Conservation (phyloP, 768 basidiomycete genomes). For the Leccinum incarnatum region DNA sequence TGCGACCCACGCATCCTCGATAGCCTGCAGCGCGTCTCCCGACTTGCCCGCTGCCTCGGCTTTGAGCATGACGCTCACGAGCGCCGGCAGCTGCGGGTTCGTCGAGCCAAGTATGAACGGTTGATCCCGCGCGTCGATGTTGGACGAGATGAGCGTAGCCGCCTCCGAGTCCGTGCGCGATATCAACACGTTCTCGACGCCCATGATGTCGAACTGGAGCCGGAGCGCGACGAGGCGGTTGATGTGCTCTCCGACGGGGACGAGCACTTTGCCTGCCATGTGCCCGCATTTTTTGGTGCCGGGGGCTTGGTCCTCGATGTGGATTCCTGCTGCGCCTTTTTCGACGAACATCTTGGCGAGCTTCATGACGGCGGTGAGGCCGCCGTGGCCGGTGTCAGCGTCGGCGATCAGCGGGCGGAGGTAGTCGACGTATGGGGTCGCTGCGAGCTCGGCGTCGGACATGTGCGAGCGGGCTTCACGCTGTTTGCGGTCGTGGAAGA, state of each 20-base stretch:
- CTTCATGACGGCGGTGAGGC: conserved; percentile 98
- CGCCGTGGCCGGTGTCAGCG: conserved; percentile 97
- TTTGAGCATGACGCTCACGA: conserved; percentile 78
- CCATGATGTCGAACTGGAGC: conserved; percentile 98
- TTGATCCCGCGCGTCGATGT: conserved; percentile 97
- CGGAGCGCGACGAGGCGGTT: conserved; percentile 97
- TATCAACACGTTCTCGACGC: conserved; percentile 90
- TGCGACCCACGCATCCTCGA: conserved; percentile 86
- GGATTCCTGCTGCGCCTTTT: conserved; percentile 96
- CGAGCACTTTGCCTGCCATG: conserved; percentile 95
- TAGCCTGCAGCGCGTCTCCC: conserved; percentile 76
- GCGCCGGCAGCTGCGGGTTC: conserved; percentile 63
- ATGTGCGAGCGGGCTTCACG: conserved; percentile 72
- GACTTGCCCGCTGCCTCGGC: conserved; percentile 80
- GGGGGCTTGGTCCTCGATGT: conserved; percentile 96
- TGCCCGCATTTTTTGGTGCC: conserved; percentile 97
- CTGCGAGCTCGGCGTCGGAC: conserved; percentile 66
- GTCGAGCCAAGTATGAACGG: conserved; percentile 93
- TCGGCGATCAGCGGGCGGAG: conserved; percentile 94
- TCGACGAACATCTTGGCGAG: conserved; percentile 99
- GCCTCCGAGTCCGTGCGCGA: conserved; percentile 97
- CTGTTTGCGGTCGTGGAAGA: conserved; percentile 99
- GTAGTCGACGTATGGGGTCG: conserved; percentile 78
- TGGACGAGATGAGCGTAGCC: conserved; percentile 93
- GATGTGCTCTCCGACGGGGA: conserved; percentile 96